Percentiles rank a stretch among this genome's conserved stretches.
Evolutionary conservation across 768 basidiomycete species (phyloP).

Genomic region (Mycena chlorophos): DNA sequence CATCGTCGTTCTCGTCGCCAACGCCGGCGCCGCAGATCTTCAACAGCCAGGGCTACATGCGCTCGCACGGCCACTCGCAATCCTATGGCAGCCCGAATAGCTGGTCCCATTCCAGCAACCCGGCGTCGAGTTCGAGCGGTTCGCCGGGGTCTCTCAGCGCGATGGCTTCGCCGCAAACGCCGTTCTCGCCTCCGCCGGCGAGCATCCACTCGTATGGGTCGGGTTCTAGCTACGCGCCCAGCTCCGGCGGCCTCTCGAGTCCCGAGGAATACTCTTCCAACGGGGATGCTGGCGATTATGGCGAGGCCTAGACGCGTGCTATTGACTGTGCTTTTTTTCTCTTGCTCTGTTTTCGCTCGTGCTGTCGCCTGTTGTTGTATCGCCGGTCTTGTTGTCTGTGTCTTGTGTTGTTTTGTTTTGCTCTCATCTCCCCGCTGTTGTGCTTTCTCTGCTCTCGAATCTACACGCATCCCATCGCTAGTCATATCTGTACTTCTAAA

Average conservation of each 20-base stretch:
- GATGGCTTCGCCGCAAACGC: constrained; percentile 11
- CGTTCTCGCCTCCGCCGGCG: constrained; percentile 19
- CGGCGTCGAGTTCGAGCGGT: constrained; percentile 10
- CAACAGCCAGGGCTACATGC: background rate
- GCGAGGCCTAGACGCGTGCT: constrained; percentile 33
- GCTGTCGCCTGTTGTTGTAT: background rate
- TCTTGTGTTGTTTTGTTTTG: background rate
- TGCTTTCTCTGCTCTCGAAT: background rate
- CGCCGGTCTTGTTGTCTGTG: background rate
- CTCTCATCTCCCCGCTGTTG: background rate
- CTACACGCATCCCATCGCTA: no score
- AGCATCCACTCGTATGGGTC: constrained; percentile 34
- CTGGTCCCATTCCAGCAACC: constrained; percentile 5
- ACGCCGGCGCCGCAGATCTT: background rate
- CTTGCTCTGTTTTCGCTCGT: background rate
- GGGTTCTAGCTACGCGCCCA: constrained; percentile 30
- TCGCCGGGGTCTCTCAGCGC: constrained; percentile 9
- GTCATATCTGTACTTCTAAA: background rate
- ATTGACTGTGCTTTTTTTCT: constrained; percentile 11
- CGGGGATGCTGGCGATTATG: constrained; percentile 36
- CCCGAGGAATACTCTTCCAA: constrained; percentile 43
- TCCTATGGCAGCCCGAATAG: constrained; percentile 16
- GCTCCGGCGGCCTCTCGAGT: constrained; percentile 39
- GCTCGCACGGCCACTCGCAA: constrained; percentile 28
- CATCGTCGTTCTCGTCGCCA: background rate